Percentiles rank a stretch among this genome's conserved stretches.
Conservation (phyloP, 2,329 filamentous ascomycete species). For the Microdochium nivale region DNA sequence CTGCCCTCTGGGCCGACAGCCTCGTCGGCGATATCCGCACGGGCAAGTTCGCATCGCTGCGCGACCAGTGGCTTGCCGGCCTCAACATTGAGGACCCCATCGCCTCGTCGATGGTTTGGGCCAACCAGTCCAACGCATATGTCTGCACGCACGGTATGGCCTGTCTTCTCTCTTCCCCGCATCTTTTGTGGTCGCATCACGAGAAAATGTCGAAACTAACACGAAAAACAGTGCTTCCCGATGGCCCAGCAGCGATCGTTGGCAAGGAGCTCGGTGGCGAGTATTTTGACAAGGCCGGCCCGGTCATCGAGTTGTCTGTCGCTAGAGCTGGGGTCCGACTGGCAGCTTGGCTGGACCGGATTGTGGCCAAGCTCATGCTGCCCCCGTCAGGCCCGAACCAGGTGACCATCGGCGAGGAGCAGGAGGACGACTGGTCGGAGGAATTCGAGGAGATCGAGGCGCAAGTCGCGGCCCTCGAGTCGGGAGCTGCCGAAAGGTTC, state of each 20-base stretch:
- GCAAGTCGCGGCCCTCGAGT: not conserved
- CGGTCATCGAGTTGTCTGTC: slow-evolving; percentile 56
- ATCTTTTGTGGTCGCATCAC: no score
- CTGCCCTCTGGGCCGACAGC: slow-evolving; percentile 45
- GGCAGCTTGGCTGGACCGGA: slow-evolving; percentile 57
- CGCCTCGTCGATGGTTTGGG: slow-evolving; percentile 54
- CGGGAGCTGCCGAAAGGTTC: not conserved
- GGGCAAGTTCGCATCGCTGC: slow-evolving; percentile 44
- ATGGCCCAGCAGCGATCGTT: slow-evolving; percentile 48
- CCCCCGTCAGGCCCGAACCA: slow-evolving; percentile 16
- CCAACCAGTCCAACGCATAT: slow-evolving; percentile 50
- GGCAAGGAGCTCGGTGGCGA: slow-evolving; percentile 52
- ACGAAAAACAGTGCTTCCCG: slow-evolving; percentile 43
- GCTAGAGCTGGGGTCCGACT: slow-evolving; percentile 62
- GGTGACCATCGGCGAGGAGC: slow-evolving; percentile 13
- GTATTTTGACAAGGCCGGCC: slow-evolving; percentile 57
- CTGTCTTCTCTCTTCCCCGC: slow-evolving; percentile 1
- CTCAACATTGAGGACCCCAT: slow-evolving; percentile 44
- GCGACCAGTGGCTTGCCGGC: slow-evolving; percentile 46
- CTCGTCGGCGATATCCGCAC: slow-evolving; percentile 44
- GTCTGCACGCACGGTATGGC: slow-evolving; percentile 52
- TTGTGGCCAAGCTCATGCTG: slow-evolving; percentile 25
- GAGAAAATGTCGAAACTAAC: no score
- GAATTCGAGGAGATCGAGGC: not conserved
- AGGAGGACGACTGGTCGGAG: slow-evolving; percentile 16